Evolutionary conservation across 768 basidiomycete species (phyloP), one percentile per base, ranked within the genome.

Genomic region (Boletellus sp.): DNA sequence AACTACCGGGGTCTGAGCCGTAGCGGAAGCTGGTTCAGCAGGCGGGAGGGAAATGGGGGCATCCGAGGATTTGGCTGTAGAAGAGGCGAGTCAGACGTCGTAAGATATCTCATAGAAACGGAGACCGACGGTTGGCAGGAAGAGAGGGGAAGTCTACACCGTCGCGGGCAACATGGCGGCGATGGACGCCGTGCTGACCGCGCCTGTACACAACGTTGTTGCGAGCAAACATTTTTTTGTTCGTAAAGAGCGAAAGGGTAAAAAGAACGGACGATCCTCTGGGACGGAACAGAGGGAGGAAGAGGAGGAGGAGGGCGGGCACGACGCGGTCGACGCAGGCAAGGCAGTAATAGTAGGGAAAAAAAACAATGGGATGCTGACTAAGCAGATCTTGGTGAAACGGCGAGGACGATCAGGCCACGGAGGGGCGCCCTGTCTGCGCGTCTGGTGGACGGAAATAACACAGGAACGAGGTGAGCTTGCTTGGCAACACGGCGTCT

Each of bases 171-270:
- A 33, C 53, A 0, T 57, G 33, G 45, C 7, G 13, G 11, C n/a
- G 50, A 43, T 56, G 55, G 20, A 47, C 44, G 16, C 42, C 50
- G 16, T 47, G 42, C 6, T 41, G 52, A 5, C 48, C 31, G 10
- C 57, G 66, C 39, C 45, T 61, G 42, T 67, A 41, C 22, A 52
- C 32, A 51, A 51, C 48, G 44, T 53, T 34, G 35, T 49, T 51
- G 28, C 12, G 55, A n/a, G 40, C 40, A n/a, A 45, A 45, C 52
- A 61, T 64, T 41, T 48, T 42, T 33, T 32, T 19, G 35, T 53
- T 57, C 50, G 55, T 61, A 62, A 67, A 24, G 63, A 70, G 47
- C 38, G 66, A 49, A 47, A 10, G 3, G 13, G 20, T n/a, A 0
- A 48, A 64, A 68, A 17, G 64, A 66, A 49, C 34, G 66, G 26